phyloP scores from a whole-genome alignment of 495 filamentous ascomycete species.

The Thozetella sp. region DNA sequence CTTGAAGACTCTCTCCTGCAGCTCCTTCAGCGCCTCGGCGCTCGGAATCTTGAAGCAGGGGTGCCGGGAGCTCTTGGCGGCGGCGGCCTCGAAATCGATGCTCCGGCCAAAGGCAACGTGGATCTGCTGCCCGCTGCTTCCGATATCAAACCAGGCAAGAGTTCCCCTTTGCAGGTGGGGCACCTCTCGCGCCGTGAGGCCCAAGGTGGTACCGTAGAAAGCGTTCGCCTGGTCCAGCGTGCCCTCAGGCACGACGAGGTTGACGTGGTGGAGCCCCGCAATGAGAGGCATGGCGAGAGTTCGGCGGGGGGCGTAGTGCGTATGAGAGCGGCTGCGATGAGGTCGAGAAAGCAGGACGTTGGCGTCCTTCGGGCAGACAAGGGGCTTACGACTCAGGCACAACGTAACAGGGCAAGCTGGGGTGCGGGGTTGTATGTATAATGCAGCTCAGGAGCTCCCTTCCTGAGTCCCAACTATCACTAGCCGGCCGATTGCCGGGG shows the following conservation, averaged over 20 bases:
- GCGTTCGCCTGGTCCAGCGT: constrained; percentile 52
- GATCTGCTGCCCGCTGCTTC: constrained; percentile 58
- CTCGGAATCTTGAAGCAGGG: constrained; percentile 58
- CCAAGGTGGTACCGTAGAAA: constrained; percentile 60
- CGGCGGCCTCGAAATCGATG: constrained; percentile 36
- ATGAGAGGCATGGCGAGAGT: constrained; percentile 42
- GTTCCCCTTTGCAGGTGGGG: constrained; percentile 49
- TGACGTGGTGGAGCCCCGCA: constrained; percentile 60
- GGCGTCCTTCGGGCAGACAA: too few relatives aligned
- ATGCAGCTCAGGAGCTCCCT: too few relatives aligned
- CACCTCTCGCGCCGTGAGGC: constrained; percentile 48
- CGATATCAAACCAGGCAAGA: constrained; percentile 64
- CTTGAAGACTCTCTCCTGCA: constrained; percentile 54
- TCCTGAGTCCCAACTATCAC: too few relatives aligned
- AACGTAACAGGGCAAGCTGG: too few relatives aligned
- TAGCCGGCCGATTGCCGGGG: too few relatives aligned
- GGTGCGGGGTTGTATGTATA: too few relatives aligned
- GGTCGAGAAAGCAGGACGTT: too few relatives aligned
- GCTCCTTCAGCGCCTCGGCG: constrained; percentile 40
- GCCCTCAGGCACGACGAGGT: constrained; percentile 56
- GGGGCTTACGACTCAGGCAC: too few relatives aligned
- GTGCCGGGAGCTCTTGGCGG: constrained; percentile 41
- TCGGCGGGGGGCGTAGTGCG: too few relatives aligned
- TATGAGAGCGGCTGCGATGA: too few relatives aligned
- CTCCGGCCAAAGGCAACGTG: constrained; percentile 51